Percentiles rank a stretch among this genome's conserved stretches.
Conservation (phyloP, 768 basidiomycete genomes). For the Tremella yokohamensis region DNA sequence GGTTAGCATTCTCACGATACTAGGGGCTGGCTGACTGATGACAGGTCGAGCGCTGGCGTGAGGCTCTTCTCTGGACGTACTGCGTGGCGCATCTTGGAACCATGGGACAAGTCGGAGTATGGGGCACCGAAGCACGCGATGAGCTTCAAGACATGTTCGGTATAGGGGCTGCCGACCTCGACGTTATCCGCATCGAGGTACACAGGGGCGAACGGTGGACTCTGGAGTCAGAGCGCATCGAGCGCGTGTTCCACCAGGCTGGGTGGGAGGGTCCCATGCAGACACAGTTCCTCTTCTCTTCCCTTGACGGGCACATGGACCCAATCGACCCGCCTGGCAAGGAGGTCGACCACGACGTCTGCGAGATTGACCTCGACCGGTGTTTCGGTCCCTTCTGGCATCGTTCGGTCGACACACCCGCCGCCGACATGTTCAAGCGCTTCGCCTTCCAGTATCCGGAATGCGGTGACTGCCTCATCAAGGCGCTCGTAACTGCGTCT, state of each 20-base stretch:
- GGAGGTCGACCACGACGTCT: slow-evolving; percentile 11
- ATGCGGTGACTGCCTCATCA: slow-evolving; percentile 49
- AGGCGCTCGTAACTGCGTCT: slow-evolving; percentile 42
- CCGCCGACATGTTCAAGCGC: slow-evolving; percentile 47
- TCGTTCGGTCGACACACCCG: slow-evolving; percentile 17
- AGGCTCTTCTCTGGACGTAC: slow-evolving; percentile 50
- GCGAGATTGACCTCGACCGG: slow-evolving; percentile 39
- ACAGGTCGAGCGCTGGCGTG: slow-evolving; percentile 48
- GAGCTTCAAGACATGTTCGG: slow-evolving; percentile 41
- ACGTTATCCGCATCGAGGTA: slow-evolving; percentile 39
- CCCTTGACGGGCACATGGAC: slow-evolving; percentile 48
- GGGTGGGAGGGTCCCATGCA: slow-evolving; percentile 46
- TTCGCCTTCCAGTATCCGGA: slow-evolving; percentile 47
- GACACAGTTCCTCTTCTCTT: slow-evolving; percentile 47
- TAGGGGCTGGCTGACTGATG: slow-evolving; percentile 6
- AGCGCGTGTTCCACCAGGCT: slow-evolving; percentile 30
- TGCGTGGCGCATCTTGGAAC: slow-evolving; percentile 39
- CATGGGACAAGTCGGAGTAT: slow-evolving; percentile 18
- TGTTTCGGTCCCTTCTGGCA: slow-evolving; percentile 50
- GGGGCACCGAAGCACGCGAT: slow-evolving; percentile 27
- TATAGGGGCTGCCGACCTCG: slow-evolving; percentile 26
- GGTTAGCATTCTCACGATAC: slow-evolving; percentile 14
- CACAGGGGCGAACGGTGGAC: slow-evolving; percentile 41
- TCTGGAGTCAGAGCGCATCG: slow-evolving; percentile 31
- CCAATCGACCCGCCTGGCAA: slow-evolving; percentile 27